Percentiles rank a stretch among this genome's conserved stretches.
phyloP scores from a whole-genome alignment of 176 grass and related monocot genomes.

The Melocanna baccifera region DNA sequence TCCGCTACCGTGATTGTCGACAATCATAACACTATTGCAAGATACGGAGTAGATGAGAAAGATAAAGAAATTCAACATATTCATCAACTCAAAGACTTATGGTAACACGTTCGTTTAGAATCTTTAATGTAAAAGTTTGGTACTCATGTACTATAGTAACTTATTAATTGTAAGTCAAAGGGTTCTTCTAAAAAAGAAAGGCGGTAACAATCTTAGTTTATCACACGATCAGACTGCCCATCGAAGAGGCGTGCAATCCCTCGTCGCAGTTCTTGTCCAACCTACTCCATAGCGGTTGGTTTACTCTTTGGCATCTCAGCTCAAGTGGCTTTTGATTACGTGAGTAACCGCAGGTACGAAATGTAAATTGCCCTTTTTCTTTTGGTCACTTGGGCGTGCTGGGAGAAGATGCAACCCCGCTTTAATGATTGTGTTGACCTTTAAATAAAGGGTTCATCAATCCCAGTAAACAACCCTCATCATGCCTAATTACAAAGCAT shows the following conservation, averaged over 20 bases:
- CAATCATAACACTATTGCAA: no score
- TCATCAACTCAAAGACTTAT: no score
- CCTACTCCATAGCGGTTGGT: neutral
- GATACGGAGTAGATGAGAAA: no score
- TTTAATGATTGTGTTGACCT: conserved; percentile 51
- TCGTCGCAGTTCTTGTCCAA: neutral
- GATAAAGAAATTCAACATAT: no score
- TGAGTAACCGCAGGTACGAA: neutral
- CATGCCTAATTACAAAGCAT: neutral
- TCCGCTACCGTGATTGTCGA: no score
- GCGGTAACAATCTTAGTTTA: no score
- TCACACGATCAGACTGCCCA: neutral
- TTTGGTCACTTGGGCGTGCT: conserved; percentile 26
- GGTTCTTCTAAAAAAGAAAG: no score
- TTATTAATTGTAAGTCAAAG: no score
- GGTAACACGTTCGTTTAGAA: no score
- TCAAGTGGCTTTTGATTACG: neutral
- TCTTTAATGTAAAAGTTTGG: no score
- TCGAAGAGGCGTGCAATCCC: neutral
- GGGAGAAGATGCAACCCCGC: conserved; percentile 28
- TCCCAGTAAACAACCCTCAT: conserved; percentile 20
- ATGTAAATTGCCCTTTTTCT: neutral
- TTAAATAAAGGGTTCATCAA: conserved; percentile 15
- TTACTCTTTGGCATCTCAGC: neutral
- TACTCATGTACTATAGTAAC: no score